Conservation (phyloP, 441 rosid genomes). For the Erodium chrysanthum region DNA sequence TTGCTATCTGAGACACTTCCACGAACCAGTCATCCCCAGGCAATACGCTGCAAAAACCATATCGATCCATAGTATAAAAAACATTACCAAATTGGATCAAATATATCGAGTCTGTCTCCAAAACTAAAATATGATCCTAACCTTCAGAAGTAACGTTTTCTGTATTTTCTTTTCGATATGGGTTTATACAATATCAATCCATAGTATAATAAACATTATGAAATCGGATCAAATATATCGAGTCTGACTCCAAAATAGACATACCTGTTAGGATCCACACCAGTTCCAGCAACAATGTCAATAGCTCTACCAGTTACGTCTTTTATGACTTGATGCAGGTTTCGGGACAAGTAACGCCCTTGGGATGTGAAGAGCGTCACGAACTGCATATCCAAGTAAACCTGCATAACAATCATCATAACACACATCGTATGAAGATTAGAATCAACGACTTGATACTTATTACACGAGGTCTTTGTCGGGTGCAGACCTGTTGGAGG, state of each 20-base stretch:
- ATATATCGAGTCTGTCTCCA: neutral
- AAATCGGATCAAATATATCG: too few relatives aligned
- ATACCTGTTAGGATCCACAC: conserved; percentile 88
- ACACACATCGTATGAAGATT: neutral
- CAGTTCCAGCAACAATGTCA: conserved; percentile 72
- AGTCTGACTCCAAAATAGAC: neutral
- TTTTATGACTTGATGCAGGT: conserved; percentile 73
- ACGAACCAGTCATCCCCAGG: conserved; percentile 94
- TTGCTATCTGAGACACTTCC: conserved; percentile 66
- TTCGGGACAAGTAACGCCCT: conserved; percentile 95
- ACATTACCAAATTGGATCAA: too few relatives aligned
- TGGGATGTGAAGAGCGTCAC: conserved; percentile 87
- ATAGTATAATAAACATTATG: too few relatives aligned
- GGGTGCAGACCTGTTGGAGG: conserved; percentile 47
- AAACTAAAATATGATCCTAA: neutral
- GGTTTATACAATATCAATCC: neutral
- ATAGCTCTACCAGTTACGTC: conserved; percentile 81
- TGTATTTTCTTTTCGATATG: neutral
- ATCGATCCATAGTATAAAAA: neutral
- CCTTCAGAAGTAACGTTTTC: neutral
- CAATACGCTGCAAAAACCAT: conserved; percentile 42
- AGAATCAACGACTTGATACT: conserved; percentile 6
- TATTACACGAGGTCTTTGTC: conserved; percentile 7
- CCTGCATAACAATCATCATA: conserved; percentile 34
- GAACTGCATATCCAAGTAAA: conserved; percentile 92